These are phyloP conservation scores for Leccinum cinnamomeum DNA, from an alignment of 1,284 basidiomycete species.

Conservation along the genomic window DNA sequence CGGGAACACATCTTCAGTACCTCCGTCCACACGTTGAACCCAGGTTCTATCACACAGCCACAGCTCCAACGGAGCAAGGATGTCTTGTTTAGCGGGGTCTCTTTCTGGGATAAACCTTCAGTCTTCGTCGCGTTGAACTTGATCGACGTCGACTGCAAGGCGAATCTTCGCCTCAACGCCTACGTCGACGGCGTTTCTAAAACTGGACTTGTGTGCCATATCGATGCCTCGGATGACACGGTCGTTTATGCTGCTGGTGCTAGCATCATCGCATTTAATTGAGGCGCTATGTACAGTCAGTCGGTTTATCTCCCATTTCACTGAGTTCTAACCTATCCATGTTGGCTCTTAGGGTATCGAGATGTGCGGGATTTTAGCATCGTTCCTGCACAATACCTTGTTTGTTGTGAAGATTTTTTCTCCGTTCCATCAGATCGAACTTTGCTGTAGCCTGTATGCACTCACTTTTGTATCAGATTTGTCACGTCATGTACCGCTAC, in stretches of 20 bases:
- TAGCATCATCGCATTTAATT: constrained; percentile 23
- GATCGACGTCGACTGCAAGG: constrained; percentile 14
- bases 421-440: not conserved
- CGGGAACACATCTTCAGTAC: constrained; percentile 20
- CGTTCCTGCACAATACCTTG: not conserved
- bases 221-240: constrained; percentile 22
- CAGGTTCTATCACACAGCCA: not conserved
- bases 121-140: constrained; percentile 25
- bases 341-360: not conserved
- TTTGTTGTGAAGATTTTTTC: not conserved
- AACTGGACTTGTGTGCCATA: constrained; percentile 18
- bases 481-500: too few relatives aligned
- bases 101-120: constrained; percentile 17
- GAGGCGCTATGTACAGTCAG: not conserved
- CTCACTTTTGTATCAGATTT: too few relatives aligned
- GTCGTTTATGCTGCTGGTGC: constrained; percentile 16
- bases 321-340: not conserved
- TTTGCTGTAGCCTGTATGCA: not conserved
- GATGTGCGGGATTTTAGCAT: not conserved
- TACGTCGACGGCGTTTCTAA: constrained; percentile 20
- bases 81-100: constrained; percentile 7
- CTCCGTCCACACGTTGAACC: constrained; percentile 16
- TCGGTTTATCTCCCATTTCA: not conserved
- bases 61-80: constrained; percentile 7
- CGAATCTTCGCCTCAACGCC: constrained; percentile 15